A percentile compares a stretch with the other conserved stretches of the same genome.
phyloP scores from a whole-genome alignment of 2,329 filamentous ascomycete species.

The Claviceps fusiformis region DNA sequence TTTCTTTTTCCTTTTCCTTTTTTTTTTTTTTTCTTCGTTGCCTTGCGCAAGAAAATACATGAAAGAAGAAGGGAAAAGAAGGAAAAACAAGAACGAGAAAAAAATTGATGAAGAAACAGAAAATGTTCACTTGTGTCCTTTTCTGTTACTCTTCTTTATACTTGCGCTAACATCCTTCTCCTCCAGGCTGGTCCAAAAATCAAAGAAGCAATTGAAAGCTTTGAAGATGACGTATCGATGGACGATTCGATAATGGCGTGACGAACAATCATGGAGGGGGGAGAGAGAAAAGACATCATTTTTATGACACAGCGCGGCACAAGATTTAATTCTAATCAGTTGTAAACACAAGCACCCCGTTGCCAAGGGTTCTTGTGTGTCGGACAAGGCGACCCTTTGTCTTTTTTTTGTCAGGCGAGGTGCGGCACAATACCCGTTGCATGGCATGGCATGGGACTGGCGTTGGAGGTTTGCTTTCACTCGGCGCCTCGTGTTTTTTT shows the following conservation, averaged over 20 bases:
- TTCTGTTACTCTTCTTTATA: neutral
- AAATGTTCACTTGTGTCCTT: too few relatives aligned
- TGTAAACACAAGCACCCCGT: neutral
- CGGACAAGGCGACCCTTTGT: neutral
- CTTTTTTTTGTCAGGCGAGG: neutral
- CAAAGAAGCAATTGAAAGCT: conserved; percentile 88
- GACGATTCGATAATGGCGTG: conserved; percentile 50
- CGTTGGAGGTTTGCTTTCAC: neutral
- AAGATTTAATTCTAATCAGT: neutral
- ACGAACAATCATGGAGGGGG: neutral
- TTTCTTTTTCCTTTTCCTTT: too few relatives aligned
- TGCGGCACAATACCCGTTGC: neutral
- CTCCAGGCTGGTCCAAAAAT: conserved; percentile 76
- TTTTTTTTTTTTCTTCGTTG: neutral
- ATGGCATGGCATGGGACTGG: conserved; percentile 3
- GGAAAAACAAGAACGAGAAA: too few relatives aligned
- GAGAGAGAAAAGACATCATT: neutral
- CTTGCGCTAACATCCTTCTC: neutral
- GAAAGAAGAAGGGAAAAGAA: too few relatives aligned
- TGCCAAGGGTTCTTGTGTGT: neutral
- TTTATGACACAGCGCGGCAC: conserved; percentile 8
- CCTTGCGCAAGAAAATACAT: neutral
- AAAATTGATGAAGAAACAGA: too few relatives aligned
- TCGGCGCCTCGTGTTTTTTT: neutral
- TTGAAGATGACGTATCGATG: conserved; percentile 68